A percentile compares a stretch with the other conserved stretches of the same genome.
Evolutionary conservation across 106 monocot genomes (phyloP).

Genomic region (Dioscorea dumetorum): DNA sequence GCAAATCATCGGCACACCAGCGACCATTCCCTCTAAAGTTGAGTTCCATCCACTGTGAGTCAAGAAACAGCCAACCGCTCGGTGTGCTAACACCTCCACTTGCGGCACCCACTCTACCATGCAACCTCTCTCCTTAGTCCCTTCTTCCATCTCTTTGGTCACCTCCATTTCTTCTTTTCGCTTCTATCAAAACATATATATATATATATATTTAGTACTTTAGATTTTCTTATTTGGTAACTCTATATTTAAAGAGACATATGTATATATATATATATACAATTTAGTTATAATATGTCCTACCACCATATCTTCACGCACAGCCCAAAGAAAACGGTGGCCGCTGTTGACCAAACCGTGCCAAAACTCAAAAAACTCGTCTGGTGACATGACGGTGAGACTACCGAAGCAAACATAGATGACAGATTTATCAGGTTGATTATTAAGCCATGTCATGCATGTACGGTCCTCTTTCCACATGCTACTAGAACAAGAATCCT

Average conservation of each 20-base stretch:
- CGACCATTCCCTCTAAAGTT: conserved; percentile 23
- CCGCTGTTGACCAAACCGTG: conserved; percentile 32
- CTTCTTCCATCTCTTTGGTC: too few relatives aligned
- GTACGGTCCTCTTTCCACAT: conserved; percentile 10
- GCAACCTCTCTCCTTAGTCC: too few relatives aligned
- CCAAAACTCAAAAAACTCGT: conserved; percentile 33
- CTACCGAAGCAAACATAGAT: conserved; percentile 50
- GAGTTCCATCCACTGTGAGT: conserved; percentile 42
- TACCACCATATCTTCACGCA: conserved; percentile 27
- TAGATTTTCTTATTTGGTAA: too few relatives aligned
- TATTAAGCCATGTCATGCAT: conserved; percentile 25
- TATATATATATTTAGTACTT: too few relatives aligned
- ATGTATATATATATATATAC: too few relatives aligned
- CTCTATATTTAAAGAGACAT: too few relatives aligned
- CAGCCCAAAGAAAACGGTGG: conserved; percentile 48
- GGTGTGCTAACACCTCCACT: conserved; percentile 37
- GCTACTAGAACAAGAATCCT: neutral
- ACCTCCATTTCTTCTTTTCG: too few relatives aligned
- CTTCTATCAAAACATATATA: too few relatives aligned
- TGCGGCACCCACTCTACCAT: conserved; percentile 32
- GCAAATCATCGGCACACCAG: conserved; percentile 65
- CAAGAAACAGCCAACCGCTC: conserved; percentile 32
- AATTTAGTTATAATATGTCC: too few relatives aligned
- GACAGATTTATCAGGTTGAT: conserved; percentile 30
- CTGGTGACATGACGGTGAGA: conserved; percentile 14